phyloP scores from a whole-genome alignment of 2,329 filamentous ascomycete genomes.

The Dryadomyces sulphureus region DNA sequence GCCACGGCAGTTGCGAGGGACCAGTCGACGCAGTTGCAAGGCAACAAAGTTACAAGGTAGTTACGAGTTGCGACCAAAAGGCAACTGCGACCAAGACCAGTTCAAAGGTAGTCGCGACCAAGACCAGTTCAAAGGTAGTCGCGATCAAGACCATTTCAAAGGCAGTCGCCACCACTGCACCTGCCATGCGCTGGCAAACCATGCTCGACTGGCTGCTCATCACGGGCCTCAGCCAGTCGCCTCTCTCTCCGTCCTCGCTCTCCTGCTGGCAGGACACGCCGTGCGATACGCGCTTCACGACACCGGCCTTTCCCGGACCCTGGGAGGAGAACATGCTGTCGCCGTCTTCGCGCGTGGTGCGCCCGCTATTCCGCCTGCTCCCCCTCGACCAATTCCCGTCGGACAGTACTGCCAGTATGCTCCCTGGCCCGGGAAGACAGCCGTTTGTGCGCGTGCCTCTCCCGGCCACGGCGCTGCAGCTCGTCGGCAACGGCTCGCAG shows the following conservation, averaged over 20 bases:
- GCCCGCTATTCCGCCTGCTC: constrained; percentile 27
- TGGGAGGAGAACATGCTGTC: constrained; percentile 46
- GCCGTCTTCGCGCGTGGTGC: constrained; percentile 32
- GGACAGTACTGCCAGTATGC: background rate
- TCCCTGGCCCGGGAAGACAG: background rate
- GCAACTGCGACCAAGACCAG: background rate
- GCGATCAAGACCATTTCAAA: too few relatives aligned
- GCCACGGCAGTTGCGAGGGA: too few relatives aligned
- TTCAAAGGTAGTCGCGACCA: background rate
- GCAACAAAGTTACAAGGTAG: background rate
- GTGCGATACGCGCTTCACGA: constrained; percentile 30
- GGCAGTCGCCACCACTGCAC: background rate
- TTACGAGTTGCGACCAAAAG: background rate
- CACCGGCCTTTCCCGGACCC: constrained; percentile 36
- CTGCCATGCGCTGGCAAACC: background rate
- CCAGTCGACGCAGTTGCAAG: too few relatives aligned
- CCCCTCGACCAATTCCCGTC: constrained; percentile 2
- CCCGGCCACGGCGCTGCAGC: constrained; percentile 1
- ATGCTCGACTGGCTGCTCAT: background rate
- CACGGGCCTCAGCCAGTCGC: background rate
- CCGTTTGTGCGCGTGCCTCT: background rate
- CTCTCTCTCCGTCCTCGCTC: background rate
- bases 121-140: background rate
- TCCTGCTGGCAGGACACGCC: constrained; percentile 39
- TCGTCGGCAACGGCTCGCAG: constrained; percentile 31